These are phyloP conservation scores for Cutaneotrichosporon daszewskae DNA, from an alignment of 1,284 basidiomycete genomes.

Conservation along the genomic window DNA sequence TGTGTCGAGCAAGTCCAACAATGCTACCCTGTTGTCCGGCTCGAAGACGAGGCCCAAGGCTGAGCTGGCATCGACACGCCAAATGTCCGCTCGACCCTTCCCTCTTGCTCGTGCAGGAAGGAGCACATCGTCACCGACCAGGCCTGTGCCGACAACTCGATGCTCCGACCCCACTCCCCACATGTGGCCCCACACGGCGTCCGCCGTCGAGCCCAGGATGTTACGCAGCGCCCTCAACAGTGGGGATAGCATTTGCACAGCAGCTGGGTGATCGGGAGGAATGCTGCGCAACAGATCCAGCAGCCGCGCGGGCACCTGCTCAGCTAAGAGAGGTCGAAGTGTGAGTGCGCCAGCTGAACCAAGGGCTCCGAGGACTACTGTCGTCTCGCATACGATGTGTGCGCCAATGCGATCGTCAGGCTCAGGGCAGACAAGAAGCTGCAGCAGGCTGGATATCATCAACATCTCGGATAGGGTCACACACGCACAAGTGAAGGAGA, in stretches of 20 bases:
- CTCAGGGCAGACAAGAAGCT: conserved; percentile 14
- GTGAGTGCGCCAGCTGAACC: conserved; percentile 40
- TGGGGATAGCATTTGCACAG: conserved; percentile 22
- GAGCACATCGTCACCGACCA: conserved; percentile 26
- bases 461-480: no score
- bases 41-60: conserved; percentile 33
- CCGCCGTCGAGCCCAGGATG: conserved; percentile 37
- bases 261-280: conserved; percentile 6
- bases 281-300: conserved; percentile 22
- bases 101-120: conserved; percentile 11
- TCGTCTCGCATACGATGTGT: conserved; percentile 38
- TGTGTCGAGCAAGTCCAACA: conserved; percentile 25
- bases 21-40: conserved; percentile 27
- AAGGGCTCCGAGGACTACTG: conserved; percentile 45
- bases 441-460: conserved; percentile 19
- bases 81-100: conserved; percentile 13
- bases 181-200: conserved; percentile 42
- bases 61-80: conserved; percentile 18
- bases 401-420: conserved; percentile 5
- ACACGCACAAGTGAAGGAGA: conserved; percentile 31
- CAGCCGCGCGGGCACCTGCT: conserved; percentile 23
- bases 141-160: conserved; percentile 37
- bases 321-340: conserved; percentile 28
- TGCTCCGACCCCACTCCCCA: conserved; percentile 43
- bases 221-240: conserved; percentile 39